Base-by-base conservation (phyloP, 2,329 filamentous ascomycete genomes). In the Aspergillus tamarii region DNA sequence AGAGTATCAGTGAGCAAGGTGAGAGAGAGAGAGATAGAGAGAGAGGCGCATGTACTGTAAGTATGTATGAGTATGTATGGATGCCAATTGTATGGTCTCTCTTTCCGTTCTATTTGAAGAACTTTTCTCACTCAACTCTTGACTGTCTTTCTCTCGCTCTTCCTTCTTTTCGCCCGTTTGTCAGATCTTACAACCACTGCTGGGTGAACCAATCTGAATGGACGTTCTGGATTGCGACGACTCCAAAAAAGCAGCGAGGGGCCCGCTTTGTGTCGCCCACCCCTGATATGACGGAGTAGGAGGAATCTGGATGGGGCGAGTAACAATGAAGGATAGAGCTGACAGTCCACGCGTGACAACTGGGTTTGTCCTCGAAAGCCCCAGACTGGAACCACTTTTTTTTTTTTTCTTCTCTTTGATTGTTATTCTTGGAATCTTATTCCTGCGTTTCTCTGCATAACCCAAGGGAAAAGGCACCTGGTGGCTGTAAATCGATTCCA, bases 161-260 rank as follows among this genome's bases (percentile, higher is more conserved):
- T 39, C n/a, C n/a, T 5, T 3, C 26, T 26, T 26, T 26, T 26
- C 26, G 21, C 34, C 43, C n/a, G 9, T 21, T 34, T 53, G 26
- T 54, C 30, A 36, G 64, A 65, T 63, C 64, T 46, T 55, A 63
- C 64, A 63, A 67, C 66, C 64, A 68, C 65, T 66, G 66, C 68
- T 65, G 65, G 66, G 59, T 61, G 62, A 48, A 23, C 52, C 52
- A 36, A 48, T 64, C 52, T 59, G 64, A 65, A 36, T 36, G 34
- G 34, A 36, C 34, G 34, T 16, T 36, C 34, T 36, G 34, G 6
- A 36, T 36, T 36, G 34, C 34, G 34, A 36, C 60, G 57, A 55
- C 61, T 58, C 55, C 36, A 54, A 52, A 63, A 62, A 50, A 60
- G 62, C 43, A 60, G 52, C 45, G 57, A 52, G 61, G 61, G 61